Base-by-base conservation (phyloP, 257 asterid genomes). In the Penstemon newberryi region DNA sequence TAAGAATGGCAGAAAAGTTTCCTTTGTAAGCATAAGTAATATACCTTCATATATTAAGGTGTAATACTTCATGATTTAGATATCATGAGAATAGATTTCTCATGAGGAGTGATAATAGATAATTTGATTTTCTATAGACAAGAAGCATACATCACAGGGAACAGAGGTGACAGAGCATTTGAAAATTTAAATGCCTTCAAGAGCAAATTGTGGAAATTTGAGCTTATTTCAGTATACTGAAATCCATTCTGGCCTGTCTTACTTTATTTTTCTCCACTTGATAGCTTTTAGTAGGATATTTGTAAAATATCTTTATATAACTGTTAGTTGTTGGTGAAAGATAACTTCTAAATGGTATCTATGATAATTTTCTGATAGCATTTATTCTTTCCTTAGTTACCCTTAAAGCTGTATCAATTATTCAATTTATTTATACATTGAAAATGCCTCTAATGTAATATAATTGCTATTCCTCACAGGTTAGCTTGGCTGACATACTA, bases 401-500 rank as follows among this genome's bases (percentile, higher is more conserved):
- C 44, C 64, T 47, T 33, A 56, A 49, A 40, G 49, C 54, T 18
- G 25, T 63, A 25, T 7, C 33, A 25, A 2, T 70, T 9, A 39
- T 43, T 65, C 54, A 25, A 60, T 59, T 49, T 61, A 15, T 61
- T 1, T 5, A 42, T 12, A 40, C 8, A 50, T 40, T 41, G 67
- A 36, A 47, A 11, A 2, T 51, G 63, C n/a, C 56, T 45, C 69
- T 54, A 41, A 54, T 56, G 39, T 59, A 65, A 60, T 67, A 51
- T 43, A 52, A 46, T 63, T 68, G 60, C 64, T 45, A 47, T 39
- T 38, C 5, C 69, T 52, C 77, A 83, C 88, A 92, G 98, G 92
- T 81, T 80, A 67, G 78, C 73, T 84, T 92, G 88, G 89, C 83
- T 56, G 84, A 80, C 67, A 66, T 84, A 67, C 86, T 92, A 53